Percentiles rank a stretch among this genome's conserved stretches.
Conservation (phyloP, 2,329 filamentous ascomycete genomes). For the Pseudogymnoascus sp. region DNA sequence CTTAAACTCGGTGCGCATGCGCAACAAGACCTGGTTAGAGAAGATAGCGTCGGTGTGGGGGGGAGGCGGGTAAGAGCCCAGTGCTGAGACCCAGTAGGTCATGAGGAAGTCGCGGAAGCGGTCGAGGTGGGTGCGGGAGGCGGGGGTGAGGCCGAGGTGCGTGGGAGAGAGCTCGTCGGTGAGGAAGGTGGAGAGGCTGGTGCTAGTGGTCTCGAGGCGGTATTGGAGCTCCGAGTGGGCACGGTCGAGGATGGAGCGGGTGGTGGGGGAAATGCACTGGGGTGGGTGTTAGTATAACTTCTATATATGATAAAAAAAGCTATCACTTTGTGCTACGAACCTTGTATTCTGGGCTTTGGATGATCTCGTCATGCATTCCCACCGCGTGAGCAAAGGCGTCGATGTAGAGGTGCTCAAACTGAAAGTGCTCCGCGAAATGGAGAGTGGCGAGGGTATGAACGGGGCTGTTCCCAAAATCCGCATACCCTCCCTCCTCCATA, state of each 20-base stretch:
- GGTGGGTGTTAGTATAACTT: conserved; percentile 12
- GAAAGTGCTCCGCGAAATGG: conserved; percentile 59
- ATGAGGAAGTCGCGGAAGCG: conserved; percentile 64
- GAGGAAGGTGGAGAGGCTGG: conserved; percentile 58
- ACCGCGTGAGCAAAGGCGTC: conserved; percentile 71
- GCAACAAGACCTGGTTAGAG: conserved; percentile 48
- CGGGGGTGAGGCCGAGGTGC: conserved; percentile 55
- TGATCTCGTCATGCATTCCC: conserved; percentile 62
- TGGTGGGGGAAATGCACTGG: conserved; percentile 43
- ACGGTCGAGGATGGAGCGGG: conserved; percentile 57
- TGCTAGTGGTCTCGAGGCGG: conserved; percentile 50
- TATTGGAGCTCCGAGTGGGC: conserved; percentile 58
- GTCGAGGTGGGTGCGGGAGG: conserved; percentile 59
- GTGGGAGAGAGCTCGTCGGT: conserved; percentile 61
- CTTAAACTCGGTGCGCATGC: conserved; percentile 63
- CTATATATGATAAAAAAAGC: background rate
- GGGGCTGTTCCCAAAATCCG: conserved; percentile 56
- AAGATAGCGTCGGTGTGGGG: conserved; percentile 37
- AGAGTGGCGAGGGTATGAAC: conserved; percentile 62
- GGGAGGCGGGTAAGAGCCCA: conserved; percentile 65
- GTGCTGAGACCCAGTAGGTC: conserved; percentile 56
- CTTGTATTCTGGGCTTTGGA: conserved; percentile 50
- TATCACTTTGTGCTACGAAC: conserved; percentile 35
- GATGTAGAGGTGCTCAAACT: conserved; percentile 57
- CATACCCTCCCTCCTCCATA: conserved; percentile 61